Percentiles rank a stretch among this genome's conserved stretches.
Conservation (phyloP, 208 protist genomes). For the Phytomonas francai region DNA sequence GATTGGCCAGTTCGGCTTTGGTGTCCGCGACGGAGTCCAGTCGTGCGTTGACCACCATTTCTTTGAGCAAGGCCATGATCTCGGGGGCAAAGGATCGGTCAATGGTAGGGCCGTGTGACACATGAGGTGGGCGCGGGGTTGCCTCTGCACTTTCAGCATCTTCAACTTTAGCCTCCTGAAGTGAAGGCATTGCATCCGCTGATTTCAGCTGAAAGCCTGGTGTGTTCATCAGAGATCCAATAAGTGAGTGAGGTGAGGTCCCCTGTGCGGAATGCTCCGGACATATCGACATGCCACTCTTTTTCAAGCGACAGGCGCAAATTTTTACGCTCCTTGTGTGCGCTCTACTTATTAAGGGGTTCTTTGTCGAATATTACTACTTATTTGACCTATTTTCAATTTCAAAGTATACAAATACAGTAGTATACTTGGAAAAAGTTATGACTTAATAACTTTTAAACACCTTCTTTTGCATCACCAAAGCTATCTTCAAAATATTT, state of each 20-base stretch:
- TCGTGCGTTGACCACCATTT: neutral
- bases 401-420: neutral
- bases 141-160: neutral
- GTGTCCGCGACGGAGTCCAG: neutral
- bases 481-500: conserved; percentile 4
- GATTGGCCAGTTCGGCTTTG: neutral
- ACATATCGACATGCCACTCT: neutral
- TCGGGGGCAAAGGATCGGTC: neutral
- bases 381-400: neutral
- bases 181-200: neutral
- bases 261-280: neutral
- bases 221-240: neutral
- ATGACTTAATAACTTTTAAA: conserved; percentile 6
- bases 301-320: neutral
- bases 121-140: neutral
- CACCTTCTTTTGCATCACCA: conserved; percentile 6
- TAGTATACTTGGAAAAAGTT: neutral
- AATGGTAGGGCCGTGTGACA: neutral
- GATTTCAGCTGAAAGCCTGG: neutral
- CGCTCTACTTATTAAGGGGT: neutral
- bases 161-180: neutral
- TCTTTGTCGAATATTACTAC: neutral
- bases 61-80: neutral
- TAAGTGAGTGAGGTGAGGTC: neutral
- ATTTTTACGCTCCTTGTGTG: neutral